Percentiles rank a stretch among this genome's conserved stretches.
Evolutionary conservation across 2,329 filamentous ascomycete species (phyloP).

Genomic region (Calonectria ilicicola): DNA sequence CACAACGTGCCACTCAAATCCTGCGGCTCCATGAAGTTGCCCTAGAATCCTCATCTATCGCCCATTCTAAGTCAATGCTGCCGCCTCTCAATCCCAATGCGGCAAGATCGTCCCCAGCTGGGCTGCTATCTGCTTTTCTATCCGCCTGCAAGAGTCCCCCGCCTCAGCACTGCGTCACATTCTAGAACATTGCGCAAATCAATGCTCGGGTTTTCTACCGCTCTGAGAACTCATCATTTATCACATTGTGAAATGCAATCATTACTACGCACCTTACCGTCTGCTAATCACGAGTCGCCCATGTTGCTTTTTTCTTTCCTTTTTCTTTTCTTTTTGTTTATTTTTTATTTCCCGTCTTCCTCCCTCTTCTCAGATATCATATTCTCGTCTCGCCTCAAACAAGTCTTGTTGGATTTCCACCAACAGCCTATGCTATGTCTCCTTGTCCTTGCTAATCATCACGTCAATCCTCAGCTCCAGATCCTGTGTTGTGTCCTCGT

Average conservation of each 20-base stretch:
- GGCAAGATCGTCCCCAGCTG: slow-evolving; percentile 29
- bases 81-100: slow-evolving; percentile 14
- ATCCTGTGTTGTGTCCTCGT: neutral
- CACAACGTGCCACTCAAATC: neutral
- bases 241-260: neutral
- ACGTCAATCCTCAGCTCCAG: neutral
- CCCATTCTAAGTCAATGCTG: slow-evolving; percentile 27
- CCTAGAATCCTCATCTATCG: slow-evolving; percentile 10
- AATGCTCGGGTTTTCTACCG: neutral
- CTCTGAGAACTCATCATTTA: slow-evolving; percentile 10
- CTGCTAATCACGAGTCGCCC: neutral
- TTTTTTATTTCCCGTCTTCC: neutral
- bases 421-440: neutral
- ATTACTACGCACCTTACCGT: neutral
- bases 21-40: slow-evolving; percentile 32
- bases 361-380: neutral
- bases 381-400: neutral
- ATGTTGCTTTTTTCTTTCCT: neutral
- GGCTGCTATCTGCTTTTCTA: slow-evolving; percentile 11
- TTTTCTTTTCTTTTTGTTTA: neutral
- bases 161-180: slow-evolving; percentile 16
- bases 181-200: slow-evolving; percentile 33
- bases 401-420: neutral
- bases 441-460: neutral
- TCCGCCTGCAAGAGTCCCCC: slow-evolving; percentile 8